Evolutionary conservation across 1,284 basidiomycete species (phyloP), one percentile per base, ranked within the genome.

Genomic region (Exobasidium rhododendri): DNA sequence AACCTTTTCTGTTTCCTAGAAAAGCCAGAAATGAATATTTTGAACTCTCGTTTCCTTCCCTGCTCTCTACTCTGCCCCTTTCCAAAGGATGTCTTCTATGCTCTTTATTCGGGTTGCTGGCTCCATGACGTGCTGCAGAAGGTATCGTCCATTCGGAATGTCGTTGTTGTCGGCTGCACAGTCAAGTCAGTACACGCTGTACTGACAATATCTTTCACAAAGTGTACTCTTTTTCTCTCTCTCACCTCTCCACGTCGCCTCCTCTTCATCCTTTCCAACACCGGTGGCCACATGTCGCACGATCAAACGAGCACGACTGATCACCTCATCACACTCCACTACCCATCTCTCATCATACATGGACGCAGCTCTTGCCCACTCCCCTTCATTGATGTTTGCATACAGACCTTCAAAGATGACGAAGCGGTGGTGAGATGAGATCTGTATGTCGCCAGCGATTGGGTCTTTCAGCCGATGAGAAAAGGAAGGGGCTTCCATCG

Each of bases 371-470:
- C 85, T 83, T 1, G 76, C 77, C 94, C 94, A 97, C 0, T 88
- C 88, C 0, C 85, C 82, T 20, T 86, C 82, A 35, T 86, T 83
- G 22, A 92, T 84, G 63, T 91, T 85, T 4, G 87, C 85, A 79
- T 94, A 93, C 7, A 94, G 81, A 0, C 92, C 91, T 80, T 94
- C 91, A 63, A 94, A 85, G 61, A 94, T 79, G 58, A 94, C 84
- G 57, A 94, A 84, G 3, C 88, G 85, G 71, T 93, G 87, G 31
- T 81, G 66, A 0, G 88, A 85, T 28, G 81, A 73, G 28, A 97
- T 85, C 0, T 81, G 75, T 13, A 88, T 78, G 3, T 79, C 81
- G 2, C 82, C 80, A 4, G 77, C 73, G 0, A 75, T 56, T 0
- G 84, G 85, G 65, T 86, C 85, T 73, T 85, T 75, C 29, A 88